Conservation (phyloP, 2,329 filamentous ascomycete species). For the Alternaria gansuensis region DNA sequence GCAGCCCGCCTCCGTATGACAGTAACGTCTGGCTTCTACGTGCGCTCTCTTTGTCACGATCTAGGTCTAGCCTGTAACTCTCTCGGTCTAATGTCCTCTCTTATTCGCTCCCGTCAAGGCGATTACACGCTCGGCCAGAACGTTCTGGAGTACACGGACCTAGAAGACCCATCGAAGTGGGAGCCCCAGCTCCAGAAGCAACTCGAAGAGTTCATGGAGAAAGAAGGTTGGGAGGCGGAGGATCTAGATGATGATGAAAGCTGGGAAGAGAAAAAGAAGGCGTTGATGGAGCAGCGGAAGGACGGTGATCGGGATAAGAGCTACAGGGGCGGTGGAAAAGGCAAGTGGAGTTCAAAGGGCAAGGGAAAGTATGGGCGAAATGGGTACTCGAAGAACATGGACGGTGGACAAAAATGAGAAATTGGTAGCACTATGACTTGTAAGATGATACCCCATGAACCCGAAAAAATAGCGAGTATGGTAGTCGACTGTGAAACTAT, state of each 20-base stretch:
- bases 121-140: slow-evolving; percentile 77
- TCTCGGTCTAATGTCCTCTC: slow-evolving; percentile 83
- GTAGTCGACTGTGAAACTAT: neutral
- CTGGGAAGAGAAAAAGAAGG: slow-evolving; percentile 55
- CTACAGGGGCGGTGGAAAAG: slow-evolving; percentile 29
- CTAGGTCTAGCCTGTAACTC: slow-evolving; percentile 83
- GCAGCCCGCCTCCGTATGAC: slow-evolving; percentile 88
- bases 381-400: slow-evolving; percentile 25
- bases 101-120: slow-evolving; percentile 82
- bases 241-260: slow-evolving; percentile 42
- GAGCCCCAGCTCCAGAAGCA: slow-evolving; percentile 73
- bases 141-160: slow-evolving; percentile 79
- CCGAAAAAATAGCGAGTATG: neutral
- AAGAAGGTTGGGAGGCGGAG: slow-evolving; percentile 49
- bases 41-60: slow-evolving; percentile 92
- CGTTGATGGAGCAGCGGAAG: slow-evolving; percentile 41
- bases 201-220: slow-evolving; percentile 62
- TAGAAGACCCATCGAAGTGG: slow-evolving; percentile 81
- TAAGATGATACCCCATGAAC: slow-evolving; percentile 12
- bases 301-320: slow-evolving; percentile 35
- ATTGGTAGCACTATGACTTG: neutral
- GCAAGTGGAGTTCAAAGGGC: slow-evolving; percentile 23
- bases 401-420: slow-evolving; percentile 16
- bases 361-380: slow-evolving; percentile 32
- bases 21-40: slow-evolving; percentile 95